Base-by-base conservation (phyloP, 1,284 basidiomycete species). In the Naganishia liquefaciens region DNA sequence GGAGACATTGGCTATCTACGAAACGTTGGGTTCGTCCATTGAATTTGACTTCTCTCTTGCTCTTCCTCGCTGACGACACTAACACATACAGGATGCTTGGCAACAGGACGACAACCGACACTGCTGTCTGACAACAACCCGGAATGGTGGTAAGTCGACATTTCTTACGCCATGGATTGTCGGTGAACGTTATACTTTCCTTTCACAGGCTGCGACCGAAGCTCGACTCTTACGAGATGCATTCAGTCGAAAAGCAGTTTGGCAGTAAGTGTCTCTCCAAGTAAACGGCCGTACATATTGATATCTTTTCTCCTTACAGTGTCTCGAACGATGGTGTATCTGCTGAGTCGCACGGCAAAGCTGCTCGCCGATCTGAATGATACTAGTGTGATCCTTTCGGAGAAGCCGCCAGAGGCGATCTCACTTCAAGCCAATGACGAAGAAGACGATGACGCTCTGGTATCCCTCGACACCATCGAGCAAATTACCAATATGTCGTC, bases 1-100 rank as follows among this genome's bases (percentile, higher is more conserved):
- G 62, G 82, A 83, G 74, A 81, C 82, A 58, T 71, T 84, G 53
- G 77, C 81, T 1, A 79, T 82, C 42, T 83, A 81, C 69, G 82
- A 83, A 65, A 77, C 77, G 7, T 81, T 82, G 69, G 79, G 80
- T 80, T 68, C 69, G 75, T 69, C 25, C 27, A 52, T 25, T 15
- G 4, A 21, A 40, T 58, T 42, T 23, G 33, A 30, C 39, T 27
- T 28, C n/a, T 9, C 39, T 11, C 15, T 30, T 13, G 19, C 9
- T 11, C 15, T 21, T 33, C 28, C 5, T n/a, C 21, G 2, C 9
- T 21, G 23, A 19, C 37, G 23, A 46, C 27, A 5, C 19, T 47
- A 33, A 68, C 51, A 66, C 65, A 25, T 54, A 44, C 62, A 80
- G 78, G 79, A 21, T 82, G 79, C 69, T 70, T 83, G 46, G 79